These are phyloP conservation scores for Irpex sp. DNA, from an alignment of 1,284 basidiomycete species.

Conservation along the genomic window DNA sequence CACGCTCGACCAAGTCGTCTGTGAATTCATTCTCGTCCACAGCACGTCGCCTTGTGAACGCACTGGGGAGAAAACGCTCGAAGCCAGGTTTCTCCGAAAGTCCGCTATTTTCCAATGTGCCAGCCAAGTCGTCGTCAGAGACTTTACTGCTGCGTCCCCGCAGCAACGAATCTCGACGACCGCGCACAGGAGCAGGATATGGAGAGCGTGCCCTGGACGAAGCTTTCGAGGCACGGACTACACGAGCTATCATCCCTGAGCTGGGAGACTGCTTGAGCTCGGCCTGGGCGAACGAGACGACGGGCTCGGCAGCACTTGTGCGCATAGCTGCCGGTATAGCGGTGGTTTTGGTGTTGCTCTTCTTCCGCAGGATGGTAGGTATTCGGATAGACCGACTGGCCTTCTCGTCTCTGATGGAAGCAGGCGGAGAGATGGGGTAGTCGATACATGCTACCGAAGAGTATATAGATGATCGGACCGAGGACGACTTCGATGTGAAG, in stretches of 20 bases:
- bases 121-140: slow-evolving; percentile 16
- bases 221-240: slow-evolving; percentile 9
- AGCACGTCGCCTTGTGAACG: slow-evolving; percentile 6
- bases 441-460: background rate
- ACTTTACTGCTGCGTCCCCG: slow-evolving; percentile 7
- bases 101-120: slow-evolving; percentile 10
- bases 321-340: slow-evolving; percentile 8
- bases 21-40: slow-evolving; percentile 12
- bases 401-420: slow-evolving; percentile 7
- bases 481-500: slow-evolving; percentile 11
- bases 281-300: slow-evolving; percentile 18
- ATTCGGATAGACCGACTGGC: background rate
- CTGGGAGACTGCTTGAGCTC: slow-evolving; percentile 12
- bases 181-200: slow-evolving; percentile 14
- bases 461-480: slow-evolving; percentile 7
- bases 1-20: slow-evolving; percentile 15
- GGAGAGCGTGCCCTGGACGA: slow-evolving; percentile 12
- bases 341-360: slow-evolving; percentile 3
- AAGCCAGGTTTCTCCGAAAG: slow-evolving; percentile 15
- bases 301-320: slow-evolving; percentile 17
- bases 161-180: slow-evolving; percentile 10
- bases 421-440: slow-evolving; percentile 4
- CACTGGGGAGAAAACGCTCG: slow-evolving; percentile 13
- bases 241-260: slow-evolving; percentile 4
- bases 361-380: slow-evolving; percentile 5